Percentiles rank a stretch among this genome's conserved stretches.
Evolutionary conservation across 2,329 filamentous ascomycete species (phyloP).

Genomic region (Tolypocladium amazonense): DNA sequence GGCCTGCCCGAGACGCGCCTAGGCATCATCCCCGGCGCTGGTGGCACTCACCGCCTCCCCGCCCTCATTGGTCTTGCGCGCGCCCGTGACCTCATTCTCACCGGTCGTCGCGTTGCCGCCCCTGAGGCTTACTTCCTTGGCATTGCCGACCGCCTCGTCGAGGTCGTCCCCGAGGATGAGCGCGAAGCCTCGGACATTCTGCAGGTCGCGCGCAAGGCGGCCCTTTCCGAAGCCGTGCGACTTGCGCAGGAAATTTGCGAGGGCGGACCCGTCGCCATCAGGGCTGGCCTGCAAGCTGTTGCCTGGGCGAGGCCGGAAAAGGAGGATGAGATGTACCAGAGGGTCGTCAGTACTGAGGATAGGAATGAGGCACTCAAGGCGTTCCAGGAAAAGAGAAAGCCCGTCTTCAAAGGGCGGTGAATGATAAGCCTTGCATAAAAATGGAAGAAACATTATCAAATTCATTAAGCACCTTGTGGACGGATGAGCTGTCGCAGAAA

Average conservation of each 20-base stretch:
- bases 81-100: slow-evolving; percentile 84
- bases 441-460: not conserved
- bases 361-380: slow-evolving; percentile 78
- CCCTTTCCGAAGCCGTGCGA: slow-evolving; percentile 64
- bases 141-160: slow-evolving; percentile 80
- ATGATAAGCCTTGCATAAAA: not conserved
- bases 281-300: slow-evolving; percentile 71
- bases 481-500: not conserved
- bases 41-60: slow-evolving; percentile 82
- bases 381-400: slow-evolving; percentile 58
- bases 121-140: slow-evolving; percentile 87
- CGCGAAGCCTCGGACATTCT: slow-evolving; percentile 33
- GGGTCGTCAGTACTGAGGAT: slow-evolving; percentile 76
- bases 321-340: slow-evolving; percentile 82
- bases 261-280: slow-evolving; percentile 74
- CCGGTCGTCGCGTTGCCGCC: slow-evolving; percentile 72
- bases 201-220: slow-evolving; percentile 51
- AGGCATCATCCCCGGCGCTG: slow-evolving; percentile 89
- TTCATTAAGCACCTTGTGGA: not conserved
- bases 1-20: slow-evolving; percentile 86
- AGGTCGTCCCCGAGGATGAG: slow-evolving; percentile 53
- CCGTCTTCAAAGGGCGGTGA: slow-evolving; percentile 45
- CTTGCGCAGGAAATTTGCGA: slow-evolving; percentile 81
- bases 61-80: slow-evolving; percentile 67
- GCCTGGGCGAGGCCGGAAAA: slow-evolving; percentile 59